These are phyloP conservation scores for Tylopilus plumbeoviolaceoides DNA, from an alignment of 768 basidiomycete species.

Conservation along the genomic window DNA sequence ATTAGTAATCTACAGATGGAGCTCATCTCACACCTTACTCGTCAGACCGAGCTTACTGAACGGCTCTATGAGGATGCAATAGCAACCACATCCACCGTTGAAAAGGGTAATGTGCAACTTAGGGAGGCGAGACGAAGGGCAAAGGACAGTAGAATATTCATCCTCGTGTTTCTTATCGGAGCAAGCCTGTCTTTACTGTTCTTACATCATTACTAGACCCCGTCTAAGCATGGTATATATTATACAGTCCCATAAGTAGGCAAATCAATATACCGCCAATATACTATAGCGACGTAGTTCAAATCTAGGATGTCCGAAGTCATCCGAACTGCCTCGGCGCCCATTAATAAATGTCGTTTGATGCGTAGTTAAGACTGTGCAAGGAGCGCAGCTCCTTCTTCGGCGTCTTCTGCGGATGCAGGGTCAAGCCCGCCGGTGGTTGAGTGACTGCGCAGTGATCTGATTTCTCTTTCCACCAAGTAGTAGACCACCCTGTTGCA, in stretches of 20 bases:
- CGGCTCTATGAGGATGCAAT: slow-evolving; percentile 94
- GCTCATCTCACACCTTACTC: slow-evolving; percentile 79
- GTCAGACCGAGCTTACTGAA: slow-evolving; percentile 90
- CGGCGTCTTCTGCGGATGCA: slow-evolving; percentile 56
- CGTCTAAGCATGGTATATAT: slow-evolving; percentile 4
- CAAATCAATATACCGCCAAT: not conserved
- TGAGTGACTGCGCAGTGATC: slow-evolving; percentile 44
- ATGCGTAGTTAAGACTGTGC: not conserved
- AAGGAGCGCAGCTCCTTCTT: slow-evolving; percentile 56
- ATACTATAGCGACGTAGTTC: not conserved
- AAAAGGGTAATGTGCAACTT: slow-evolving; percentile 87
- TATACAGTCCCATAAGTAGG: slow-evolving; percentile 2
- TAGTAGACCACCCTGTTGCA: slow-evolving; percentile 60
- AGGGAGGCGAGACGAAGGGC: slow-evolving; percentile 84
- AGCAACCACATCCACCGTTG: slow-evolving; percentile 77
- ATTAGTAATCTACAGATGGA: slow-evolving; percentile 93
- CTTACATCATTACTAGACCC: slow-evolving; percentile 80
- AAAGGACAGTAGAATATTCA: slow-evolving; percentile 83
- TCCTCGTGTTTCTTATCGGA: slow-evolving; percentile 88
- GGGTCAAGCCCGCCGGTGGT: slow-evolving; percentile 53
- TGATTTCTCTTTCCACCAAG: slow-evolving; percentile 58
- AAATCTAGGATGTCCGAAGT: not conserved
- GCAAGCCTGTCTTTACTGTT: slow-evolving; percentile 90
- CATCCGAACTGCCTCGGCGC: not conserved
- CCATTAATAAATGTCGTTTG: not conserved